Evolutionary conservation across 495 filamentous ascomycete genomes (phyloP), one percentile per base, ranked within the genome.

Genomic region (Tuber magnatum): DNA sequence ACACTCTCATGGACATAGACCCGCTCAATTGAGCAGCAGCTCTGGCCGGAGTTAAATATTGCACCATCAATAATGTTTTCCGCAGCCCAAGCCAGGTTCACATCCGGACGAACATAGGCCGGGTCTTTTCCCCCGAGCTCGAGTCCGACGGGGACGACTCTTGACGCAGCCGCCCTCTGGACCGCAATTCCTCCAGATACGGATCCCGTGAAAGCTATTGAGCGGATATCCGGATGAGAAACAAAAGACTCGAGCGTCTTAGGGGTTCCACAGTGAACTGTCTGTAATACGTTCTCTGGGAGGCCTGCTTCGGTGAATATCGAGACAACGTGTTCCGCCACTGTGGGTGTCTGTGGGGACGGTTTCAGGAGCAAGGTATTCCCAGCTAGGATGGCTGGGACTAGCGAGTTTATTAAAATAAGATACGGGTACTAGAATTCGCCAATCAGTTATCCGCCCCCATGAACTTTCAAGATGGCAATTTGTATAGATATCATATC

Each of bases 11-110:
- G 90, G 3, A 97, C 95, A 78, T 98, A 98, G 10, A 99, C 90
- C 40, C 95, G 88, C 85, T 97, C 95, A 71, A 98, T 88, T 9
- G 92, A 90, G 84, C 95, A 98, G 86, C 95, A 99, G 80, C 93
- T 97, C 84, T 99, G 95, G 35, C 95, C 95, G 43, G 93, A 96
- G 84, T 97, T 99, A 86, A 97, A 99, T 56, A 99, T 86, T 5
- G 94, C 93, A 6, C 94, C 93, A 80, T 97, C 94, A 42, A 97
- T 92, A 75, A 97, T 93, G 84, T 97, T 93, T 80, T 92, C 93
- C 1, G 94, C 94, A 1, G 91, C 94, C 94, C 93, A 97, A 42
- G 88, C 88, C 35, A 96, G 84, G 81, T 97, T 92, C 1, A 97
- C 93, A 83, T 97, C 94, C 20, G 86, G 88, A 72, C 94, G 87